A percentile compares a stretch with the other conserved stretches of the same genome.
These are phyloP conservation scores for Candida oleophila DNA, from an alignment of 805 yeast species.

Conservation along the genomic window DNA sequence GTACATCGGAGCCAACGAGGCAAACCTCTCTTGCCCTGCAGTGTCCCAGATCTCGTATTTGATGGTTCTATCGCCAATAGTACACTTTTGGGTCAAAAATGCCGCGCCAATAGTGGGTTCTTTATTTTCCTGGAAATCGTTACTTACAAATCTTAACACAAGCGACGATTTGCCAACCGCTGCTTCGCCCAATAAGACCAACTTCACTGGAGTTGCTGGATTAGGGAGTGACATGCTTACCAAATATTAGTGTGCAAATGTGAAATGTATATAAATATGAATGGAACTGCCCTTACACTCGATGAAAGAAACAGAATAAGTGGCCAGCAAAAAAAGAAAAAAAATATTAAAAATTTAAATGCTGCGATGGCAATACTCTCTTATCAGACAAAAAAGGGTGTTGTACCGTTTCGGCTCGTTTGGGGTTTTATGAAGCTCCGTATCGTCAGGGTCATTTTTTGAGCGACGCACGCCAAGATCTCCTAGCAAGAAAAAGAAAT, in stretches of 20 bases:
- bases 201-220: slow-evolving; percentile 73
- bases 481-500: no score
- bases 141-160: slow-evolving; percentile 87
- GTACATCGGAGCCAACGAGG: slow-evolving; percentile 94
- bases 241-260: background rate
- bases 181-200: slow-evolving; percentile 93
- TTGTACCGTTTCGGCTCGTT: no score
- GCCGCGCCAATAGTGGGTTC: slow-evolving; percentile 99
- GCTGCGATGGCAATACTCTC: no score
- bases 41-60: slow-evolving; percentile 97
- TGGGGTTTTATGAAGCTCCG: no score
- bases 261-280: no score
- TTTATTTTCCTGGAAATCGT: slow-evolving; percentile 95
- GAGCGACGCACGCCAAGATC: no score
- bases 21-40: slow-evolving; percentile 97
- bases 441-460: no score
- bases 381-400: no score
- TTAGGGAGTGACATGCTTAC: slow-evolving; percentile 22
- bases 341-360: no score
- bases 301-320: no score
- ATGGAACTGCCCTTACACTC: no score
- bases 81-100: slow-evolving; percentile 88
- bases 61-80: slow-evolving; percentile 80
- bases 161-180: slow-evolving; percentile 96
- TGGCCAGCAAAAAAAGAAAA: no score